phyloP scores from a whole-genome alignment of 306 rosid genomes.

The Cucurbita pepo region DNA sequence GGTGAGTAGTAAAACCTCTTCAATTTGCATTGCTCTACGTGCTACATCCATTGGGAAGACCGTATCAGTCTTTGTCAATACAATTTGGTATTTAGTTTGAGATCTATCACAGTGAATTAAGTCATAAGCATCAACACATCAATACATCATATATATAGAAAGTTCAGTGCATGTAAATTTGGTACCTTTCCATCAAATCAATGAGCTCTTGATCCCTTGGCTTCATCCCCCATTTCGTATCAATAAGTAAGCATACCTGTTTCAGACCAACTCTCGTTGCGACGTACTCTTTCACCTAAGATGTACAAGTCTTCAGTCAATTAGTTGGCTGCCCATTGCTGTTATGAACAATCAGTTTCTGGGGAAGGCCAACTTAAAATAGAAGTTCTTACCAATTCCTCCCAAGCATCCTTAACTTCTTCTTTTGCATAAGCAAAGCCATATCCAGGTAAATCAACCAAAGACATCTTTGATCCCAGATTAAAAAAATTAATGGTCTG shows the following conservation, averaged over 20 bases:
- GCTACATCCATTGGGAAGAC: conserved; percentile 90
- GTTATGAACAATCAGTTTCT: background rate
- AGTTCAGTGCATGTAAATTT: background rate
- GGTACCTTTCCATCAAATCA: conserved; percentile 83
- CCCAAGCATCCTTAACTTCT: conserved; percentile 94
- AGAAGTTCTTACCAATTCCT: conserved; percentile 66
- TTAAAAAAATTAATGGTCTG: conserved; percentile 83
- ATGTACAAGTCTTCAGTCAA: background rate
- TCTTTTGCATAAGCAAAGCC: conserved; percentile 98
- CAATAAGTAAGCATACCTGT: conserved; percentile 76
- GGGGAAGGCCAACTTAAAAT: background rate
- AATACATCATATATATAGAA: background rate
- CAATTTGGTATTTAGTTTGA: conserved; percentile 76
- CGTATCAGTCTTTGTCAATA: conserved; percentile 64
- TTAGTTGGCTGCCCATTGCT: background rate
- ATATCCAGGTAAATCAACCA: conserved; percentile 97
- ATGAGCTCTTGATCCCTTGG: conserved; percentile 85
- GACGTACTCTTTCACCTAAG: conserved; percentile 84
- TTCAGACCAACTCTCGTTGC: conserved; percentile 69
- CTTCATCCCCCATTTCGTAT: conserved; percentile 96
- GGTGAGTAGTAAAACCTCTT: conserved; percentile 36
- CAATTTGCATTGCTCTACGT: conserved; percentile 80
- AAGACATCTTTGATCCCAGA: conserved; percentile 51
- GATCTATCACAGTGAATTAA: conserved; percentile 34
- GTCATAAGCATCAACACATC: conserved; percentile 2